Conservation (phyloP, 2,329 filamentous ascomycete species). For the Beauveria caledonica region DNA sequence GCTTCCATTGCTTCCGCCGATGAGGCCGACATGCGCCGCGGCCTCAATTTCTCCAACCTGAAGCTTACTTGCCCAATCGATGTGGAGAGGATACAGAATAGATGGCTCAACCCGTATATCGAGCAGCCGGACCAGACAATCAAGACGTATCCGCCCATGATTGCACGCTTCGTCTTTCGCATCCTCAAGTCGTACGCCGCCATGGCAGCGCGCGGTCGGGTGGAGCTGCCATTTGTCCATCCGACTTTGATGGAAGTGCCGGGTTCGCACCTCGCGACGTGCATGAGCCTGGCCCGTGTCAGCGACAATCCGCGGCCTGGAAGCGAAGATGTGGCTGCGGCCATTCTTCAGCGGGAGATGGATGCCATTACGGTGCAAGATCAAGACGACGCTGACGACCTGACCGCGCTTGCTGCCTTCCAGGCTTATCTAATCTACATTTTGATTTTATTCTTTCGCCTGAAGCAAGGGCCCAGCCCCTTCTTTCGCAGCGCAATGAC, state of each 20-base stretch:
- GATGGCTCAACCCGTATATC: constrained; percentile 5
- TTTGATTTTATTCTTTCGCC: constrained; percentile 38
- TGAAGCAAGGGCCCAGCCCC: constrained; percentile 17
- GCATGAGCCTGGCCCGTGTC: neutral
- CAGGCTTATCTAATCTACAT: constrained; percentile 47
- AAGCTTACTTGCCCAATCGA: neutral
- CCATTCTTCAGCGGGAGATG: constrained; percentile 5
- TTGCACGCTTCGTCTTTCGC: neutral
- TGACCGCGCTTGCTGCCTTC: constrained; percentile 33
- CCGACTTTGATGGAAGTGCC: neutral
- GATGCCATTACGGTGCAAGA: neutral
- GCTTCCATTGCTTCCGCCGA: neutral
- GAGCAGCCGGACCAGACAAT: neutral
- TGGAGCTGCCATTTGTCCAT: neutral
- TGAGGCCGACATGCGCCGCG: neutral
- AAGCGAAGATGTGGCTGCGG: neutral
- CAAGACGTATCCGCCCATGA: constrained; percentile 2
- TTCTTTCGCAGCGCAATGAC: constrained; percentile 37
- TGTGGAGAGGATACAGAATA: neutral
- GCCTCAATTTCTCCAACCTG: neutral
- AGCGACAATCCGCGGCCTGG: neutral
- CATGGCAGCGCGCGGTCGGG: neutral
- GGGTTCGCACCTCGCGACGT: neutral
- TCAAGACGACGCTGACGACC: neutral
- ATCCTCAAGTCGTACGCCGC: constrained; percentile 8